Base-by-base conservation (phyloP, 768 basidiomycete genomes). In the Mrakia hoshinonis region DNA sequence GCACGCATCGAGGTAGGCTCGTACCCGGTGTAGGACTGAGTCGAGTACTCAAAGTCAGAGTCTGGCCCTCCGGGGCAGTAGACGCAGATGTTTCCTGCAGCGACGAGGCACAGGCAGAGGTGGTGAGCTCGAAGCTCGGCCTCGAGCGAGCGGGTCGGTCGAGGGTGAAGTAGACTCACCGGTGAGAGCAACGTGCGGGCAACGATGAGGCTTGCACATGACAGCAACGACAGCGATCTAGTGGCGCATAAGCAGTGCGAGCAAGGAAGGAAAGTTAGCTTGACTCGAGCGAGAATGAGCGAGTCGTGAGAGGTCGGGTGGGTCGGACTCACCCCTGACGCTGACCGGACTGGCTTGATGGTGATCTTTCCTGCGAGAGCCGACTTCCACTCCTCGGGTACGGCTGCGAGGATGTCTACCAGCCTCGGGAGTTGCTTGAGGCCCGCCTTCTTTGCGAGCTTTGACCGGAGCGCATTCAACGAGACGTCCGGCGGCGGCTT, bases 131-230 rank as follows among this genome's bases (percentile, higher is more conserved):
- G 58, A 61, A 31, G 31, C n/a, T 39, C 36, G n/a, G n/a, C 54
- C 54, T 7, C 7, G 26, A 24, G 22, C 54, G 11, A n/a, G 6
- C 10, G 11, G 54, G 24, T 29, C 15, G n/a, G 26, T 15, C 6
- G 2, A 29, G 29, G 26, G 7, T 11, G 54, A 3, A 11, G 24
- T 24, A 4, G 13, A 61, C 58, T 9, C 4, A 61, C 58, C 96
- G 0, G 96, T 99, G 92, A 99, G 96, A 10, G 96, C 96, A 69
- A 99, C 98, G 81, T 99, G 96, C 4, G 96, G 96, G 83, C 96
- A 99, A 67, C 96, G 86, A 83, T 99, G 96, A 1, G 96, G 96
- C 78, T 98, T 99, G 83, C 93, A 95, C 96, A 99, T 99, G n/a
- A 99, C 95, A 11, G 96, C 96, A 18, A 99, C 96, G 29, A 98